A percentile compares a stretch with the other conserved stretches of the same genome.
phyloP scores from a whole-genome alignment of 2,329 filamentous ascomycete genomes.

The Lizonia empirigonia region DNA sequence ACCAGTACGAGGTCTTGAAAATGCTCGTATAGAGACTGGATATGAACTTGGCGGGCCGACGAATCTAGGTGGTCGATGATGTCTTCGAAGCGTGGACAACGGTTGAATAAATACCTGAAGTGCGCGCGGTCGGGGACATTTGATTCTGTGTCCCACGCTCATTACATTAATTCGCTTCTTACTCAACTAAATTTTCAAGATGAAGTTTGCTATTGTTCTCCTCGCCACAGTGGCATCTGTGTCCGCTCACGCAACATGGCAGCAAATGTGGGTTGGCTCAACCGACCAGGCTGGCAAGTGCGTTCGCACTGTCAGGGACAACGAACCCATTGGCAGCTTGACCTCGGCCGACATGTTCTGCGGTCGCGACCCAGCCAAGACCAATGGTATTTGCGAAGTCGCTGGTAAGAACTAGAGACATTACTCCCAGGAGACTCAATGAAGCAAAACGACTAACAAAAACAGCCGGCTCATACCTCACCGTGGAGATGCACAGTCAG shows the following conservation, averaged over 20 bases:
- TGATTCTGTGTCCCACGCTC: constrained; percentile 15
- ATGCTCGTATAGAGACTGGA: constrained; percentile 11
- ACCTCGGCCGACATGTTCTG: constrained; percentile 45
- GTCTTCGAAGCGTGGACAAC: not conserved
- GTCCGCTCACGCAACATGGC: constrained; percentile 49
- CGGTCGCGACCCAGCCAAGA: constrained; percentile 36
- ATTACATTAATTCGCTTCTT: constrained; percentile 16
- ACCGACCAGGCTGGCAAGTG: constrained; percentile 40
- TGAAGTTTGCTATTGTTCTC: constrained; percentile 42
- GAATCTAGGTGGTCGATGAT: not conserved
- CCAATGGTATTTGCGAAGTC: constrained; percentile 41
- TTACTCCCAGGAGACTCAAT: not conserved
- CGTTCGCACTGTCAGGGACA: constrained; percentile 43
- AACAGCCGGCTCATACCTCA: constrained; percentile 40
- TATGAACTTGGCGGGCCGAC: constrained; percentile 15
- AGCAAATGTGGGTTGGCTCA: constrained; percentile 46
- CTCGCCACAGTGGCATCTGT: constrained; percentile 43
- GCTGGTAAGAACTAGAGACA: constrained; percentile 37
- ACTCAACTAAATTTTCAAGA: constrained; percentile 19
- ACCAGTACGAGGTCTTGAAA: constrained; percentile 22
- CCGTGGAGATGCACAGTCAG: constrained; percentile 48
- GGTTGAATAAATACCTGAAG: constrained; percentile 8
- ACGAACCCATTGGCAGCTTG: constrained; percentile 41
- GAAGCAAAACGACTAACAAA: constrained; percentile 16
- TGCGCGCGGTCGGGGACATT: constrained; percentile 16